Percentiles rank a stretch among this genome's conserved stretches.
phyloP scores from a whole-genome alignment of 345 rosid genomes.

The Draba incana region DNA sequence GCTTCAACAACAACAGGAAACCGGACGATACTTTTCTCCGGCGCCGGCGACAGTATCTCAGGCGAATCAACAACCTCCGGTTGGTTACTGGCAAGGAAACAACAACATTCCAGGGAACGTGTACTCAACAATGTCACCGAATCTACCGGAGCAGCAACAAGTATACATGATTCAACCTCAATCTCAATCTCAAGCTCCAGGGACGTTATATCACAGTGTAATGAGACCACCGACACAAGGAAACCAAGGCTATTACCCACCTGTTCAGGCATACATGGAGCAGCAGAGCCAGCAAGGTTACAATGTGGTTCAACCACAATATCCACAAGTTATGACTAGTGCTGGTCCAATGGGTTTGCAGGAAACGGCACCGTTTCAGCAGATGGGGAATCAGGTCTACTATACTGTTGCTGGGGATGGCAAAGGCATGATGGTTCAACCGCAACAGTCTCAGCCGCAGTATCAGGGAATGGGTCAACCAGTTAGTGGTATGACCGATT shows the following conservation, averaged over 20 bases:
- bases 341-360: constrained; percentile 37
- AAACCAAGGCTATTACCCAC: constrained; percentile 69
- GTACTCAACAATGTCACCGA: constrained; percentile 44
- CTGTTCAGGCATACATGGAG: constrained; percentile 75
- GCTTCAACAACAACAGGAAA: constrained; percentile 36
- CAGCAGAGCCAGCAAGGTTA: constrained; percentile 59
- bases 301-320: constrained; percentile 58
- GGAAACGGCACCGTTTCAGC: constrained; percentile 22
- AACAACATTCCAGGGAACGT: constrained; percentile 57
- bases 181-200: constrained; percentile 54
- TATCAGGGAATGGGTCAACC: constrained; percentile 43
- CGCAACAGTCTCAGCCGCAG: constrained; percentile 29
- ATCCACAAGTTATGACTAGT: constrained; percentile 40
- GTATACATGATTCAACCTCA: constrained; percentile 58
- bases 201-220: constrained; percentile 40
- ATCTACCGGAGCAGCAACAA: constrained; percentile 51
- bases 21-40: constrained; percentile 52
- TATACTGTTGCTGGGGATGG: constrained; percentile 40
- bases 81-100: constrained; percentile 70
- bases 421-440: constrained; percentile 42
- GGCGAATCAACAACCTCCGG: constrained; percentile 44
- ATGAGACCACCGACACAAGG: constrained; percentile 60
- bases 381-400: constrained; percentile 40
- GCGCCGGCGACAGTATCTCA: constrained; percentile 34
- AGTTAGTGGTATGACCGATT: constrained; percentile 37